Base-by-base conservation (phyloP, 2,329 filamentous ascomycete genomes). In the Aspergillus udagawae region DNA sequence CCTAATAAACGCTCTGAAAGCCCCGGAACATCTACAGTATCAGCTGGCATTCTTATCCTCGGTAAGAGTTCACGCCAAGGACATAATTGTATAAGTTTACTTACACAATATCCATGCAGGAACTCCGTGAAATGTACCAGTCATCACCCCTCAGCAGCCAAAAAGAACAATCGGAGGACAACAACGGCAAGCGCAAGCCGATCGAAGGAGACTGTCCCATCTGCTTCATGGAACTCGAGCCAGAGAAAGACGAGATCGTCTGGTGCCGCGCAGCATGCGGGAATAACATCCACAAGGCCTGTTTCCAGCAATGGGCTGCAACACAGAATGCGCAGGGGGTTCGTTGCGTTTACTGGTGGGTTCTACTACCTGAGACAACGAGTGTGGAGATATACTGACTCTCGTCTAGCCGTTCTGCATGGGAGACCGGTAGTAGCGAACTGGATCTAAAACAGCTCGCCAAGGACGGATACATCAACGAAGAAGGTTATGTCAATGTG, bases 181-280 rank as follows among this genome's bases (percentile, higher is more conserved):
- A 76, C 6, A 69, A 71, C 28, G 78, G 80, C 20, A 81, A 81
- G 20, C 81, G 83, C 56, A 87, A 86, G 64, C 74, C 82, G 1
- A 70, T 86, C 35, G 82, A 86, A 52, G 85, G 83, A 23, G 83
- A 86, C 59, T 88, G 85, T 63, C 83, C 84, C 0, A 83, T 87
- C 60, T 87, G 85, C 69, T 84, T 82, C 66, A 81, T 80, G 72
- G 80, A 83, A 52, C 79, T 85, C 53, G 75, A 80, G 27, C 67
- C 77, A 1, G 67, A 67, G 3, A 75, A 75, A 10, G 73, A 81
- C 55, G 75, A 80, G 4, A 77, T 80, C 6, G 71, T 83, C 9
- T 87, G 83, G 78, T 87, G 85, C 70, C 81, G 81, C 64, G 79
- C 80, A 0, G 76, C 80, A 2, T 88, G 85, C 62, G 85, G 84